A percentile compares a stretch with the other conserved stretches of the same genome.
These are phyloP conservation scores for Penicillium frequentans DNA, from an alignment of 2,329 filamentous ascomycete genomes.

Conservation along the genomic window DNA sequence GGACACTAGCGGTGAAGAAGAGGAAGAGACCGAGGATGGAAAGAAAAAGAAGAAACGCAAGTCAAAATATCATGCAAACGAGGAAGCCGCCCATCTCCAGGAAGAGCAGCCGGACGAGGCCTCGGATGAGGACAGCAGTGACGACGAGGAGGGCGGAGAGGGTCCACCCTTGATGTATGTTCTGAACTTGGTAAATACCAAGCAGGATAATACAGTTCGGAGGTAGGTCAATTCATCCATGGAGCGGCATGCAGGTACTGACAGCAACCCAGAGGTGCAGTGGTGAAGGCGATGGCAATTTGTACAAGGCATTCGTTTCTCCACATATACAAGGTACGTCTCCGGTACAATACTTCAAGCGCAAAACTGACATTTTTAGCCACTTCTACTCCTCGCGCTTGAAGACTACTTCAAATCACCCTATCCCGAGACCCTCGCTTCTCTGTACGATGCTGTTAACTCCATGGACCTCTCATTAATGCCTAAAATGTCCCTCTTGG, in stretches of 20 bases:
- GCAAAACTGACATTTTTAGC: conserved; percentile 51
- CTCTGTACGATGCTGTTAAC: conserved; percentile 90
- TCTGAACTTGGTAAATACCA: conserved; percentile 95
- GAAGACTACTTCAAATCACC: conserved; percentile 97
- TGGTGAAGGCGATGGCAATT: conserved; percentile 98
- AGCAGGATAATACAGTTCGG: conserved; percentile 89
- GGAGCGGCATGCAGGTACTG: background rate
- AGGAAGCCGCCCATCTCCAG: conserved; percentile 50
- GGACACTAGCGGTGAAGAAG: conserved; percentile 80
- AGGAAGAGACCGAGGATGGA: conserved; percentile 52
- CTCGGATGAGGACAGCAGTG: conserved; percentile 47
- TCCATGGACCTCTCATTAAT: conserved; percentile 94
- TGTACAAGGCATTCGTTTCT: conserved; percentile 96
- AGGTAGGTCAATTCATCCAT: conserved; percentile 43
- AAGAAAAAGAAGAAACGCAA: conserved; percentile 45
- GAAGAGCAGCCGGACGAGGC: conserved; percentile 48
- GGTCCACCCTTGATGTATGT: conserved; percentile 95
- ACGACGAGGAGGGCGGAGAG: conserved; percentile 68
- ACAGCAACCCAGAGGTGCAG: conserved; percentile 66
- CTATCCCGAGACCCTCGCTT: conserved; percentile 79
- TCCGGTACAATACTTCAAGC: background rate
- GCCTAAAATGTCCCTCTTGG: conserved; percentile 79
- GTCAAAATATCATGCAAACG: conserved; percentile 42
- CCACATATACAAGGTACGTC: conserved; percentile 89
- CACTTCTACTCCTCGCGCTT: conserved; percentile 81